phyloP scores from a whole-genome alignment of 306 rosid genomes.

The Castanopsis chinensis region DNA sequence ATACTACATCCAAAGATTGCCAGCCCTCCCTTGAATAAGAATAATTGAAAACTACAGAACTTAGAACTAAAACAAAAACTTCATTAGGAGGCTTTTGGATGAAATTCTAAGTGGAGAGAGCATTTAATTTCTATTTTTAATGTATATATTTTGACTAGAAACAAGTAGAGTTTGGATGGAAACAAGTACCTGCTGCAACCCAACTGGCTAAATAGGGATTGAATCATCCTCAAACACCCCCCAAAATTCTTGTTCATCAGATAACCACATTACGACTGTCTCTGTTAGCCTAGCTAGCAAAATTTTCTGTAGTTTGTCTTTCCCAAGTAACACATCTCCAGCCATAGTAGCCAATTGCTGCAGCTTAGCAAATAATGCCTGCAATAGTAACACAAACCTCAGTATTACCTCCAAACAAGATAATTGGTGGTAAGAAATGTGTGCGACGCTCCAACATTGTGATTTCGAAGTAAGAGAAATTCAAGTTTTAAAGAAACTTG shows the following conservation, averaged over 20 bases:
- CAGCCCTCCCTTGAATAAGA: not conserved
- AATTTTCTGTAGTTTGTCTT: conserved; percentile 86
- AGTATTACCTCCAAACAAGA: conserved; percentile 19
- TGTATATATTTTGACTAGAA: not conserved
- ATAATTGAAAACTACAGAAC: not conserved
- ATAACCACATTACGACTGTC: conserved; percentile 95
- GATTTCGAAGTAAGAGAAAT: not conserved
- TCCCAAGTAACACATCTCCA: conserved; percentile 89
- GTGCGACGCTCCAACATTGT: not conserved
- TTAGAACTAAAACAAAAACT: not conserved
- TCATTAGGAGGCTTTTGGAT: not conserved
- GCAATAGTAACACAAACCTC: conserved; percentile 31
- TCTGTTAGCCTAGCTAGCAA: conserved; percentile 96
- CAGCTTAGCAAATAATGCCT: conserved; percentile 89
- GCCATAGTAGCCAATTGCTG: conserved; percentile 95
- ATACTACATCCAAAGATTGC: not conserved
- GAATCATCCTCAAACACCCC: conserved; percentile 73
- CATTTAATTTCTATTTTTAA: not conserved
- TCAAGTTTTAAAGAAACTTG: not conserved
- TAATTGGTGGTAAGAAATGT: not conserved
- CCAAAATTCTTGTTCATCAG: conserved; percentile 98
- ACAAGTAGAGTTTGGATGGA: too few species aligned
- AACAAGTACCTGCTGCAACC: conserved; percentile 79
- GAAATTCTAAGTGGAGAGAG: not conserved
- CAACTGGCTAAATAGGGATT: conserved; percentile 64